Percentiles rank a stretch among this genome's conserved stretches.
Conservation (phyloP, 2,329 filamentous ascomycete genomes). For the Alternaria burnsii region DNA sequence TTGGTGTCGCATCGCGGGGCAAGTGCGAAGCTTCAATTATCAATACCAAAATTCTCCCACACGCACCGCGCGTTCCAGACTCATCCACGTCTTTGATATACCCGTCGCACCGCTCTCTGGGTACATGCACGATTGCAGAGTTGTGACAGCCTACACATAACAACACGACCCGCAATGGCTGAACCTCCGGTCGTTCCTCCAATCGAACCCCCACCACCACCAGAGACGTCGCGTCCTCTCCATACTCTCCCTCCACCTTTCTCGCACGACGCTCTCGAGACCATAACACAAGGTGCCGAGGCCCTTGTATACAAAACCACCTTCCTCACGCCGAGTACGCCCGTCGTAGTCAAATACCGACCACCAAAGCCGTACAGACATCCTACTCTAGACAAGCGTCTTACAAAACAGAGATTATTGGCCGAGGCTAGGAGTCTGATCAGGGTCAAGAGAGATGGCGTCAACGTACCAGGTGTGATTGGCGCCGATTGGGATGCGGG, state of each 20-base stretch:
- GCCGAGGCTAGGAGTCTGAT: constrained; percentile 87
- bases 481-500: constrained; percentile 68
- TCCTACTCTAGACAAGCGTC: constrained; percentile 82
- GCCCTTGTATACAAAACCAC: constrained; percentile 89
- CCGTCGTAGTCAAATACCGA: constrained; percentile 88
- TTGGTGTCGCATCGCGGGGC: constrained; percentile 22
- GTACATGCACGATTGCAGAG: background rate
- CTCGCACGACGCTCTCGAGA: constrained; percentile 66
- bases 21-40: constrained; percentile 7
- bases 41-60: constrained; percentile 2
- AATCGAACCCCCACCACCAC: constrained; percentile 28
- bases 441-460: constrained; percentile 79
- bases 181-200: constrained; percentile 32
- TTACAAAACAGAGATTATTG: constrained; percentile 86
- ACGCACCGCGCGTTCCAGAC: background rate
- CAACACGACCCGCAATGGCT: constrained; percentile 24
- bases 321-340: constrained; percentile 72
- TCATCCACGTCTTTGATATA: background rate
- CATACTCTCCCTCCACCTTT: constrained; percentile 43
- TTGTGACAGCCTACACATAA: background rate
- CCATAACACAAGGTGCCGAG: constrained; percentile 94
- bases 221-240: constrained; percentile 31
- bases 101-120: background rate
- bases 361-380: constrained; percentile 93
- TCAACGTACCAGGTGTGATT: constrained; percentile 83